Conservation (phyloP, 2,329 filamentous ascomycete genomes). For the Anthostomella pinea region DNA sequence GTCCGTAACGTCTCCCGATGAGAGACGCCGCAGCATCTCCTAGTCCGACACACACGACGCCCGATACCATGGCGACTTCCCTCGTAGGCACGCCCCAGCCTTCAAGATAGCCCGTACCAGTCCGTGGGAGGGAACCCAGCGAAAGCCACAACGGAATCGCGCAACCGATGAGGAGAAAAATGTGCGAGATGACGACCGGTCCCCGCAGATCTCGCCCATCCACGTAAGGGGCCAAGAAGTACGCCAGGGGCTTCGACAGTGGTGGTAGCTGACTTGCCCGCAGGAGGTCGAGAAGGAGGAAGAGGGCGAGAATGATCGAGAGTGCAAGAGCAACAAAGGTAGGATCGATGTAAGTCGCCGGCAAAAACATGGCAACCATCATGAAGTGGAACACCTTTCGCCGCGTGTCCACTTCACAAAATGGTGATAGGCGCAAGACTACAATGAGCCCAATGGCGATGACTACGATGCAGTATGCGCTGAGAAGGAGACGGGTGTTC, state of each 20-base stretch:
- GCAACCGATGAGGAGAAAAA: slow-evolving; percentile 92
- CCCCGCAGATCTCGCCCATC: slow-evolving; percentile 91
- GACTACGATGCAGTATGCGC: slow-evolving; percentile 69
- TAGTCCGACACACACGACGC: slow-evolving; percentile 90
- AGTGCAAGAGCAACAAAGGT: slow-evolving; percentile 78
- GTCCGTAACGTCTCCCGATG: slow-evolving; percentile 81
- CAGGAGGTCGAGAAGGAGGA: slow-evolving; percentile 84
- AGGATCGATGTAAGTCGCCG: slow-evolving; percentile 82
- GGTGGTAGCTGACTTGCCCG: slow-evolving; percentile 90
- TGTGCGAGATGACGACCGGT: slow-evolving; percentile 92
- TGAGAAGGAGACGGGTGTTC: slow-evolving; percentile 76
- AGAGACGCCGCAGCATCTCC: slow-evolving; percentile 92
- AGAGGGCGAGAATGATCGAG: slow-evolving; percentile 75
- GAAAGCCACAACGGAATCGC: slow-evolving; percentile 92
- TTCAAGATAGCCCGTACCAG: slow-evolving; percentile 50
- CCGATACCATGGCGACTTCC: slow-evolving; percentile 86
- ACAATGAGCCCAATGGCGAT: slow-evolving; percentile 69
- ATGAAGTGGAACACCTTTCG: slow-evolving; percentile 98
- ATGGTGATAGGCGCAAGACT: slow-evolving; percentile 69
- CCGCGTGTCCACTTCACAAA: slow-evolving; percentile 90
- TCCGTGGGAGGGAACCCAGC: slow-evolving; percentile 65
- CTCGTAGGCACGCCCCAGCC: slow-evolving; percentile 75
- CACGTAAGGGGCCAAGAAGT: slow-evolving; percentile 89
- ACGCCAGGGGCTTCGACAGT: slow-evolving; percentile 77
- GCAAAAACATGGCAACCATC: slow-evolving; percentile 95